Evolutionary conservation across 805 yeast species (phyloP), one percentile per base, ranked within the genome.

Genomic region (Aciculoconidium aculeatum): DNA sequence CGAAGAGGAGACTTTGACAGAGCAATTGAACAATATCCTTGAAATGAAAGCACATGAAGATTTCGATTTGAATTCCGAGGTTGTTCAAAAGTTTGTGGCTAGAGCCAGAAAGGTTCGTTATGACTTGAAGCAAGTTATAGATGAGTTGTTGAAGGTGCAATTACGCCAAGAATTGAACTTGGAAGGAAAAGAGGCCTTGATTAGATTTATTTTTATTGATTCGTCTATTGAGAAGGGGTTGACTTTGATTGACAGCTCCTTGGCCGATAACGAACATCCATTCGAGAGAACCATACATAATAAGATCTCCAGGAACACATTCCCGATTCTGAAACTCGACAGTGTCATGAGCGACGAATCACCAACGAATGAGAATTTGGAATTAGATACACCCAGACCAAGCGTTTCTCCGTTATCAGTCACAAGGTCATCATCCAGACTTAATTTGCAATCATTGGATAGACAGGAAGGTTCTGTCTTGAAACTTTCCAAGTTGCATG

Each of bases 141-240:
- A 68, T 37, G 75, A 73, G 30, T 56, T 85, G 41, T 68, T 77
- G 45, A 66, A 67, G 28, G 65, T 78, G 35, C 76, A 81, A 45
- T 61, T 67, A 28, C 60, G 67, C 19, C 69, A 67, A 21, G 67
- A 71, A 37, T 61, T 85, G 38, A 75, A 71, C 14, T 37, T 74
- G 8, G 77, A 78, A 41, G 94, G 87, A 19, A 82, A 83, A 50
- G 95, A 86, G 49, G 69, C 81, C 11, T 58, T 85, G 23, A 61
- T 86, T 17, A 62, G 88, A 39, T 66, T 84, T 34, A 67, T 80
- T 26, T 73, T 80, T 33, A 61, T 85, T 42, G 87, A 81, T 44
- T 73, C 80, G 11, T 77, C 85, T 7, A 61, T 86, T 32, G 72
- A 71, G 23, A 78, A 79, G 44, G 75, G 74, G 1, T 36, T 71